Evolutionary conservation across 352 stramenopile genomes (phyloP), one percentile per base, ranked within the genome.

Genomic region (Phytophthora cajani): DNA sequence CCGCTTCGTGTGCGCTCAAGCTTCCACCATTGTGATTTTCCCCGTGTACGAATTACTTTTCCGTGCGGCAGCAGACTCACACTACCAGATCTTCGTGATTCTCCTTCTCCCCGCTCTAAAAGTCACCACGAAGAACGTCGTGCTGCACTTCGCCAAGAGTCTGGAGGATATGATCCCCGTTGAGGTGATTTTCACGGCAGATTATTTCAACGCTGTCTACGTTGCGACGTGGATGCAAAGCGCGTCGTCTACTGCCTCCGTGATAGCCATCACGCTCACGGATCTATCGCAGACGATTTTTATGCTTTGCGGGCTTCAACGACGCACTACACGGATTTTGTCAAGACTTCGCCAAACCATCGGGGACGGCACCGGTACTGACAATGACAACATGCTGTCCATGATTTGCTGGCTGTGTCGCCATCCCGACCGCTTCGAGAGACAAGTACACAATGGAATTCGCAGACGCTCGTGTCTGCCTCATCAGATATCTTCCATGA

Each of bases 181-280:
- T 1, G 62, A 63, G 14, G 68, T 70, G 11, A 76, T 79, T 56
- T 76, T 79, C 19, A 71, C 67, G 1, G 63, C 60, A 10, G 63
- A 74, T 38, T 73, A 72, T 47, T 79, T 76, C 59, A 76, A 79
- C 49, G 59, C 72, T 0, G 27, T 76, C 9, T 76, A 73, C 32
- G 21, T 79, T n/a, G 68, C 67, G 0, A 69, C 53, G 1, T 73
- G 59, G 14, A 76, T 79, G 72, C 68, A 79, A 51, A 69, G 50
- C 5, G 40, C 64, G 7, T 59, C 68, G 7, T 76, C 72, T 0
- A 25, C 36, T 1, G 6, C 25, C 5, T 51, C 67, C 2, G 38
- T 75, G 8, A 10, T 38, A 19, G 56, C 58, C 23, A 66, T 82
- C 11, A 70, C 72, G 2, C 27, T 67, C 19, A 65, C 75, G 1